phyloP scores from a whole-genome alignment of 192 early-diverging fungal species.

The Podila epigama region DNA sequence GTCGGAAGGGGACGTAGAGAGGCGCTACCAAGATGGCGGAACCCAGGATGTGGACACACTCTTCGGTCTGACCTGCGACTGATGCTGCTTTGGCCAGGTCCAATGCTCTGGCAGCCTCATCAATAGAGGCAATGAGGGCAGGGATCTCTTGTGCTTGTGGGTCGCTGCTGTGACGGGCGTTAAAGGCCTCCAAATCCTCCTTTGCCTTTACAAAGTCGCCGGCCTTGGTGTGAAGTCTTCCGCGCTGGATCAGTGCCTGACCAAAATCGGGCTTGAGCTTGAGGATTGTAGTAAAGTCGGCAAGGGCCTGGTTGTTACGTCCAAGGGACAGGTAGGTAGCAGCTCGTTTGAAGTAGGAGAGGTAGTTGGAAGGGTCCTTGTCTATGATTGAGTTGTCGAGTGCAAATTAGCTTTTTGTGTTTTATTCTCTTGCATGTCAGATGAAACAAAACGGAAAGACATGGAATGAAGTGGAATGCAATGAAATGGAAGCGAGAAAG shows the following conservation, averaged over 20 bases:
- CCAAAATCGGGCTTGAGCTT: constrained; percentile 82
- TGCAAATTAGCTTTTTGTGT: no score
- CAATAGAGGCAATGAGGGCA: constrained; percentile 45
- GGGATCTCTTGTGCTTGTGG: constrained; percentile 41
- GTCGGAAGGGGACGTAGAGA: constrained; percentile 61
- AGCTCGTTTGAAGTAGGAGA: constrained; percentile 89
- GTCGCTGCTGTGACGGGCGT: constrained; percentile 42
- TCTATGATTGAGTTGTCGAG: constrained; percentile 36
- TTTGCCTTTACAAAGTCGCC: constrained; percentile 70
- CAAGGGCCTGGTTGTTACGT: constrained; percentile 72
- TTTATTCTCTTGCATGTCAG: no score
- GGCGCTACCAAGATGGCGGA: constrained; percentile 64
- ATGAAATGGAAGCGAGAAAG: no score
- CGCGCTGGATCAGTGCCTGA: constrained; percentile 79
- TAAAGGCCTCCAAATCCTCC: constrained; percentile 62
- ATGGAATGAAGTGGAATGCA: no score
- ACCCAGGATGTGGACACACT: constrained; percentile 60
- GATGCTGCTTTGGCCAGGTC: constrained; percentile 51
- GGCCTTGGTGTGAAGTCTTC: constrained; percentile 70
- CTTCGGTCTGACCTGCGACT: constrained; percentile 54
- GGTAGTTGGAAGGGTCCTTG: constrained; percentile 81
- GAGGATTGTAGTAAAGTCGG: constrained; percentile 85
- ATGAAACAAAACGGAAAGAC: no score
- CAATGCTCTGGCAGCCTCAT: constrained; percentile 52
- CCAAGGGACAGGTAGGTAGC: constrained; percentile 82